phyloP scores from a whole-genome alignment of 768 basidiomycete genomes.

The Lentinus brumalis region DNA sequence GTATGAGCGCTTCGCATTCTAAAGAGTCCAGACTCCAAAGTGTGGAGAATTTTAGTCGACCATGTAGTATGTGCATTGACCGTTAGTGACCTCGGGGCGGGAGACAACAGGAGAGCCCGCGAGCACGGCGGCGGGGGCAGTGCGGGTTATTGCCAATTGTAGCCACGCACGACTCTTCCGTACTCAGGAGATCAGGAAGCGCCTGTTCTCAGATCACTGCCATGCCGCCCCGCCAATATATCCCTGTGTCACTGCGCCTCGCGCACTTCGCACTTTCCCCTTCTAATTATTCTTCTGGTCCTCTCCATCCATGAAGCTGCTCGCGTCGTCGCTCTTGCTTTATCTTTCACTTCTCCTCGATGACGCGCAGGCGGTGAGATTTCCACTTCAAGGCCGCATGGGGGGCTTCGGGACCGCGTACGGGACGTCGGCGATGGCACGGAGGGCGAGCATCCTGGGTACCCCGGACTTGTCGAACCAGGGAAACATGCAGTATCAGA shows the following conservation, averaged over 20 bases:
- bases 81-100: no score
- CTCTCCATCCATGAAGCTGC: constrained; percentile 22
- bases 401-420: constrained; percentile 3
- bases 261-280: background rate
- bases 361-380: constrained; percentile 18
- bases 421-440: constrained; percentile 19
- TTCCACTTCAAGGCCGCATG: constrained; percentile 19
- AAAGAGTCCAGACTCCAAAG: no score
- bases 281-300: constrained; percentile 1
- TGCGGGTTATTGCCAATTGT: no score
- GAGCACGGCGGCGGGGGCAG: no score
- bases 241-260: background rate
- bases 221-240: background rate
- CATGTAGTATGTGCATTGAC: no score
- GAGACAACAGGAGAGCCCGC: no score
- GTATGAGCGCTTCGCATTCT: no score
- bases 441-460: constrained; percentile 18
- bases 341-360: constrained; percentile 31
- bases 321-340: constrained; percentile 22
- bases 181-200: no score
- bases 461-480: constrained; percentile 26
- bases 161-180: no score
- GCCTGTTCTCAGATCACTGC: no score
- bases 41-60: no score
- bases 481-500: constrained; percentile 30